Evolutionary conservation across 352 stramenopile genomes (phyloP).

Genomic region (Discostella stelligera): DNA sequence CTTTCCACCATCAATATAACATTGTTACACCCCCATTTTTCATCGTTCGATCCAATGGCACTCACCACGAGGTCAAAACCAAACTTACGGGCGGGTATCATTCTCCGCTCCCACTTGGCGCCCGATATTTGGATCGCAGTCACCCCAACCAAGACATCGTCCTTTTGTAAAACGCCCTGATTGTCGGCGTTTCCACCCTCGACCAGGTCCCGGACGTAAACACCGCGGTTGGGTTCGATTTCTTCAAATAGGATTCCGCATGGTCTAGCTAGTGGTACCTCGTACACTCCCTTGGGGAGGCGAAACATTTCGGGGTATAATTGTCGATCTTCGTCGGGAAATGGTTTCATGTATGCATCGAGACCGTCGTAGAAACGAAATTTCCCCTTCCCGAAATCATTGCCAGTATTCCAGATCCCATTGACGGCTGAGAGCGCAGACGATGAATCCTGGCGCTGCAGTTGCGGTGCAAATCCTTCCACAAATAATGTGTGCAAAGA

Average conservation of each 20-base stretch:
- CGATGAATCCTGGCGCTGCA: not conserved
- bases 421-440: conserved; percentile 20
- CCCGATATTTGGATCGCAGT: conserved; percentile 74
- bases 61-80: conserved; percentile 78
- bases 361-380: conserved; percentile 75
- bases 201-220: conserved; percentile 74
- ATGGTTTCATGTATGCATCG: conserved; percentile 68
- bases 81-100: conserved; percentile 66
- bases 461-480: not conserved
- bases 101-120: conserved; percentile 51
- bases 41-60: conserved; percentile 72
- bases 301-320: conserved; percentile 74
- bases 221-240: conserved; percentile 59
- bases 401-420: conserved; percentile 61
- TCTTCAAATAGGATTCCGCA: conserved; percentile 82
- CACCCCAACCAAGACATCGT: conserved; percentile 68
- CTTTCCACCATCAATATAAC: conserved; percentile 76
- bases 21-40: conserved; percentile 75
- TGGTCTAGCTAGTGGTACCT: conserved; percentile 68
- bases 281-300: conserved; percentile 69
- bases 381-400: conserved; percentile 68
- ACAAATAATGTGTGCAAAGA: not conserved
- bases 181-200: conserved; percentile 68
- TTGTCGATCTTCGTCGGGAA: conserved; percentile 67
- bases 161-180: conserved; percentile 58